Percentiles rank a stretch among this genome's conserved stretches.
phyloP scores from a whole-genome alignment of 805 yeast species.

The Komagataella phaffii region DNA sequence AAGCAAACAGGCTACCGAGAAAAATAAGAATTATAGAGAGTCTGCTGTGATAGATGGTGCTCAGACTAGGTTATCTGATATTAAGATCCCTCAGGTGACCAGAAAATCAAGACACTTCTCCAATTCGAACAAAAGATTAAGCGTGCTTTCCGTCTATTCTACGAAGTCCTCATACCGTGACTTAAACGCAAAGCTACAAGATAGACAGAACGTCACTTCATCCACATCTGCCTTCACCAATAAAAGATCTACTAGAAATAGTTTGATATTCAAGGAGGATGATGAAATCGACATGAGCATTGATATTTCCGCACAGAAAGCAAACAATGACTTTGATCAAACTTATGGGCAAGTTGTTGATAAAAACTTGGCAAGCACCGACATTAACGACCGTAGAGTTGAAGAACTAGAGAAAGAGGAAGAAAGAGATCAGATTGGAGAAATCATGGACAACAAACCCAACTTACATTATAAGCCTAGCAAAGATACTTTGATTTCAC shows the following conservation, averaged over 20 bases:
- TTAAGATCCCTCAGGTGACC: slow-evolving; percentile 57
- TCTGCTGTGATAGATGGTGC: slow-evolving; percentile 10
- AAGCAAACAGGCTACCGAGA: slow-evolving; percentile 9
- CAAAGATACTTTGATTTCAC: slow-evolving; percentile 29
- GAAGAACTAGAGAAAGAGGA: neutral
- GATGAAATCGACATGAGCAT: neutral
- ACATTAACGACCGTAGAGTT: neutral
- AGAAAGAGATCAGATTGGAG: neutral
- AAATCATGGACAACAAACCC: neutral
- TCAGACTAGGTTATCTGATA: slow-evolving; percentile 45
- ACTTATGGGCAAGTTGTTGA: neutral
- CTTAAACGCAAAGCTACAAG: slow-evolving; percentile 29
- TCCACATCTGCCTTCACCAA: slow-evolving; percentile 2
- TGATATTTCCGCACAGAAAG: neutral
- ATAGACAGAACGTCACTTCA: slow-evolving; percentile 5
- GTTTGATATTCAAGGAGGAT: neutral
- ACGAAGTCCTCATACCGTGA: slow-evolving; percentile 53
- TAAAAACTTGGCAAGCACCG: neutral
- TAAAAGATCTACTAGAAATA: slow-evolving; percentile 3
- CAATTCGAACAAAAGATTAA: slow-evolving; percentile 49
- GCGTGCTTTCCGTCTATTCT: slow-evolving; percentile 61
- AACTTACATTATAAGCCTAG: slow-evolving; percentile 12
- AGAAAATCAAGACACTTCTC: slow-evolving; percentile 53
- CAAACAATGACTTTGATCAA: neutral
- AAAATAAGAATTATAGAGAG: slow-evolving; percentile 10